Evolutionary conservation across 805 yeast species (phyloP).

Genomic region (Wickerhamomyces strasburgensis): DNA sequence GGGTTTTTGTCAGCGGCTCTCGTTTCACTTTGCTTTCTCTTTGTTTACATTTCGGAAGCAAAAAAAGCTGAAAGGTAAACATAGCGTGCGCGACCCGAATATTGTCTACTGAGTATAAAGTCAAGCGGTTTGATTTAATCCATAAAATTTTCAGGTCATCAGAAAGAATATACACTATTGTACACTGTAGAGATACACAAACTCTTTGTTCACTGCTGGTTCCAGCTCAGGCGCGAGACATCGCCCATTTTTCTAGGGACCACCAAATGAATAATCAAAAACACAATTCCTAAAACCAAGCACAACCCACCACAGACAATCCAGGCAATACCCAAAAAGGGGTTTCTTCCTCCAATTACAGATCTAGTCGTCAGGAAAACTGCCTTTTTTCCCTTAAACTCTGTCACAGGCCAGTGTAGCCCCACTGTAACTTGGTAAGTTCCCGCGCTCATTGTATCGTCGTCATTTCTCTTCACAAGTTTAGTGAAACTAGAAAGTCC

Average conservation of each 20-base stretch:
- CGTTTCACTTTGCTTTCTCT: not conserved
- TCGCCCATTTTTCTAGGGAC: constrained; percentile 73
- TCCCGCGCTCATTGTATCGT: constrained; percentile 51
- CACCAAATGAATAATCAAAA: constrained; percentile 50
- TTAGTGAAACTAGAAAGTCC: constrained; percentile 67
- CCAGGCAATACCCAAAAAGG: constrained; percentile 69
- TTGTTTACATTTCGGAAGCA: not conserved
- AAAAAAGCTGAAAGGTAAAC: too few relatives aligned
- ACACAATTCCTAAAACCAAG: constrained; percentile 46
- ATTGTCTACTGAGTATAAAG: too few relatives aligned
- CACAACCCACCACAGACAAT: constrained; percentile 72
- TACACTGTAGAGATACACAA: too few relatives aligned
- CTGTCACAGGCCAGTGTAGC: constrained; percentile 72
- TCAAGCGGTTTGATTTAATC: too few relatives aligned
- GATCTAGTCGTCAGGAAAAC: constrained; percentile 66
- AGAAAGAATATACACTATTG: too few relatives aligned
- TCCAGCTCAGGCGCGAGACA: constrained; percentile 68
- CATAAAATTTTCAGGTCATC: too few relatives aligned
- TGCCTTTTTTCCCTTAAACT: constrained; percentile 62
- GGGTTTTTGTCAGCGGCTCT: too few relatives aligned
- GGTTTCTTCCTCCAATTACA: constrained; percentile 71
- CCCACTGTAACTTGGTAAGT: constrained; percentile 62
- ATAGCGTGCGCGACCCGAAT: not conserved
- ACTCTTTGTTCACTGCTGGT: constrained; percentile 33
- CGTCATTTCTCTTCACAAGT: constrained; percentile 57